phyloP scores from a whole-genome alignment of 73 alveolate species.

The Paramecium sexaurelia region DNA sequence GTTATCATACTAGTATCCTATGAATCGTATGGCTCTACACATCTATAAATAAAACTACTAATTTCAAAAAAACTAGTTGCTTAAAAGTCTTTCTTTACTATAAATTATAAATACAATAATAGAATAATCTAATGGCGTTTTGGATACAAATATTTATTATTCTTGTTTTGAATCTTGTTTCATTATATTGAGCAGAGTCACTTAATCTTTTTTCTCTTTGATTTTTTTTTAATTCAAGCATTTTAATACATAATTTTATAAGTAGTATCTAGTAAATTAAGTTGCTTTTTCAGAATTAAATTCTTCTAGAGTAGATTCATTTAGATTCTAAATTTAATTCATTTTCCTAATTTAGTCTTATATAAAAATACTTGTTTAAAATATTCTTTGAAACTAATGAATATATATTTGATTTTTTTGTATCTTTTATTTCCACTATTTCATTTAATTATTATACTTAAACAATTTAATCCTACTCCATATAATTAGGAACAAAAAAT shows the following conservation, averaged over 20 bases:
- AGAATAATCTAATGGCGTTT: not conserved
- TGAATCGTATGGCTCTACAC: not conserved
- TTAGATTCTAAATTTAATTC: not conserved
- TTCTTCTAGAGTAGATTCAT: not conserved
- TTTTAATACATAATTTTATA: not conserved
- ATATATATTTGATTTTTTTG: not conserved
- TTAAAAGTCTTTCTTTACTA: not conserved
- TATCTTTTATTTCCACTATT: not conserved
- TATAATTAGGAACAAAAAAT: not conserved
- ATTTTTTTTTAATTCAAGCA: not conserved
- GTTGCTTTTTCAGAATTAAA: not conserved
- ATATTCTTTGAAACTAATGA: constrained; percentile 9
- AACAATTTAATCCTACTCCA: not conserved
- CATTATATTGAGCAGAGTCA: not conserved
- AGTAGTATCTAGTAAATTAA: not conserved
- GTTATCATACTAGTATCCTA: not conserved
- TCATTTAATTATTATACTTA: not conserved
- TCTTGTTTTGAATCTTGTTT: not conserved
- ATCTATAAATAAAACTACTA: not conserved
- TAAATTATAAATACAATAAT: not conserved
- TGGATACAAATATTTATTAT: not conserved
- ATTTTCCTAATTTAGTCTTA: not conserved
- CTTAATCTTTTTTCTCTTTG: not conserved
- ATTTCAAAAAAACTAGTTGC: not conserved
- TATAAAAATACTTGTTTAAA: not conserved